Percentiles rank a stretch among this genome's conserved stretches.
Conservation (phyloP, 371 early-diverging fungal species). For the Rhizopus microsporus region DNA sequence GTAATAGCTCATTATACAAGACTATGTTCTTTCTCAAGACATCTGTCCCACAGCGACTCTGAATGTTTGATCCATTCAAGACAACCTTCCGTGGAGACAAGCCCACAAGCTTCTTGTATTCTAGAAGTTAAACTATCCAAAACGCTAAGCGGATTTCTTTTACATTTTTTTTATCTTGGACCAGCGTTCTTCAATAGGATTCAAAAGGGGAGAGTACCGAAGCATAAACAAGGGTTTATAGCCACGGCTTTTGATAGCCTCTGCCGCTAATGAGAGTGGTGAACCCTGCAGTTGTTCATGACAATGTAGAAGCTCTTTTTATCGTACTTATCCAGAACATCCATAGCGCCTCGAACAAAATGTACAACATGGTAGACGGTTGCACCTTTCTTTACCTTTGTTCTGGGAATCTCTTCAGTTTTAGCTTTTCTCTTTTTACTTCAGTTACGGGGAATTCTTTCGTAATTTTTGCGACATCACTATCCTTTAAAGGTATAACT, state of each 20-base stretch:
- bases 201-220: constrained; percentile 11
- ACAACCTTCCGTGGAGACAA: not conserved
- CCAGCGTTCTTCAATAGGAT: constrained; percentile 14
- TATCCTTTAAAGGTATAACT: constrained; percentile 1
- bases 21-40: constrained; percentile 1
- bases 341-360: not conserved
- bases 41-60: constrained; percentile 2
- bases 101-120: not conserved
- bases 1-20: too few relatives aligned
- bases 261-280: constrained; percentile 13
- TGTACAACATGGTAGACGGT: not conserved
- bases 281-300: constrained; percentile 12
- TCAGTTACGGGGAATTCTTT: too few relatives aligned
- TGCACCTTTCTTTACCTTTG: too few relatives aligned
- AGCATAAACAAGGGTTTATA: constrained; percentile 13
- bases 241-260: constrained; percentile 5
- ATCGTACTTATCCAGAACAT: not conserved
- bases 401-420: too few relatives aligned
- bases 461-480: not conserved
- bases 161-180: constrained; percentile 4
- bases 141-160: not conserved
- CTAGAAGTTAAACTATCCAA: constrained; percentile 1
- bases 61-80: constrained; percentile 2
- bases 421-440: too few relatives aligned
- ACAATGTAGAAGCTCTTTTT: not conserved